Conservation (phyloP, 371 early-diverging fungal genomes). For the Synchytrium microbalum region DNA sequence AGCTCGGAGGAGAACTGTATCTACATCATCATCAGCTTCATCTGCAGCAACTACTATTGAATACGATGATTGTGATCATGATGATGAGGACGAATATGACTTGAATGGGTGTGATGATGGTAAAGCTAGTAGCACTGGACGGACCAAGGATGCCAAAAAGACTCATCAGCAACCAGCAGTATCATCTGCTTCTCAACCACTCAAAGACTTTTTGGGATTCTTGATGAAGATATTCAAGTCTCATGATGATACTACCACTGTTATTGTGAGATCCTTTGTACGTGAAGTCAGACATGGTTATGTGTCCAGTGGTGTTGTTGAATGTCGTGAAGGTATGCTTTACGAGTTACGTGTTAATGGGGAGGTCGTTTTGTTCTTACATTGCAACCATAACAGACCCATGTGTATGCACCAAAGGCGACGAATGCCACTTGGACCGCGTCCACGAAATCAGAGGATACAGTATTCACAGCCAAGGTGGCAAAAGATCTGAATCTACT, state of each 20-base stretch:
- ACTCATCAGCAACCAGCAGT: too few species aligned
- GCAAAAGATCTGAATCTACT: not conserved
- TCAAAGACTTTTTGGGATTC: not conserved
- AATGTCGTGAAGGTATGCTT: conserved; percentile 2
- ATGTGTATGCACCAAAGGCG: not conserved
- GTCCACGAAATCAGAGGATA: not conserved
- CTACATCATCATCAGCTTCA: not conserved
- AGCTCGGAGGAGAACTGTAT: not conserved
- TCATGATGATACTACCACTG: not conserved
- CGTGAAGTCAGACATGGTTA: not conserved
- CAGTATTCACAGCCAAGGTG: not conserved
- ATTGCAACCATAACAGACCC: not conserved
- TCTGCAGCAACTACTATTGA: not conserved
- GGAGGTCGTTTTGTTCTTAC: not conserved
- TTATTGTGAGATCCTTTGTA: not conserved
- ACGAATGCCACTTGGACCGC: not conserved
- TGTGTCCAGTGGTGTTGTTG: not conserved
- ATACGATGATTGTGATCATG: not conserved
- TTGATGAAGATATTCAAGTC: not conserved
- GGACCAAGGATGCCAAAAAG: too few species aligned
- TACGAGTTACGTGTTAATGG: too few species aligned
- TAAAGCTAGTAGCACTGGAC: not conserved
- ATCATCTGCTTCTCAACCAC: not conserved
- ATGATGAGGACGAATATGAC: not conserved
- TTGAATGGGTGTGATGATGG: not conserved